Percentiles rank a stretch among this genome's conserved stretches.
These are phyloP conservation scores for Gomphus bonarii DNA, from an alignment of 1,284 basidiomycete genomes.

Conservation along the genomic window DNA sequence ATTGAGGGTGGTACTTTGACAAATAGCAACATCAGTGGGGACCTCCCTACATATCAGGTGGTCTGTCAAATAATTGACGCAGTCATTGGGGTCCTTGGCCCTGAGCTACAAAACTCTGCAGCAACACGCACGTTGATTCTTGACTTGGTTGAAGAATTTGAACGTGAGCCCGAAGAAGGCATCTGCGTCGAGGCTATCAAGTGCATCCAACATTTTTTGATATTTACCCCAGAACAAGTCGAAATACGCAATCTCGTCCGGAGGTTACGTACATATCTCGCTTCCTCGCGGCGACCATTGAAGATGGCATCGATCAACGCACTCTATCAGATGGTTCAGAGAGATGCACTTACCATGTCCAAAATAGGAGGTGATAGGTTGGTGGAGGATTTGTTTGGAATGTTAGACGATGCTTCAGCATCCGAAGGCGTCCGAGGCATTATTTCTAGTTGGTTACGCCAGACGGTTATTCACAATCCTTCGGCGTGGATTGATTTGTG, in stretches of 20 bases:
- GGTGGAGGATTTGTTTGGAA: conserved; percentile 90
- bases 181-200: conserved; percentile 91
- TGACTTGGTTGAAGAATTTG: conserved; percentile 81
- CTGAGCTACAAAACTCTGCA: conserved; percentile 86
- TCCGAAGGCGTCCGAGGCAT: conserved; percentile 93
- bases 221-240: conserved; percentile 77
- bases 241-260: conserved; percentile 70
- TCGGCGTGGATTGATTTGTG: conserved; percentile 98
- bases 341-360: conserved; percentile 87
- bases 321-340: conserved; percentile 94
- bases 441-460: conserved; percentile 90
- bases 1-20: conserved; percentile 82
- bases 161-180: conserved; percentile 78
- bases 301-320: conserved; percentile 94
- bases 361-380: conserved; percentile 88
- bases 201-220: conserved; percentile 92
- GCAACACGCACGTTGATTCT: conserved; percentile 77
- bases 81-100: conserved; percentile 88
- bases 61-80: conserved; percentile 90
- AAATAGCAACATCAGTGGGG: conserved; percentile 82
- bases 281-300: conserved; percentile 71
- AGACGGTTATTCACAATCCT: conserved; percentile 88
- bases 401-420: conserved; percentile 89
- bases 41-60: conserved; percentile 85
- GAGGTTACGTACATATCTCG: conserved; percentile 67